Evolutionary conservation across 169 alveolate species (phyloP), one percentile per base, ranked within the genome.

Genomic region (Plasmodium coatneyi): DNA sequence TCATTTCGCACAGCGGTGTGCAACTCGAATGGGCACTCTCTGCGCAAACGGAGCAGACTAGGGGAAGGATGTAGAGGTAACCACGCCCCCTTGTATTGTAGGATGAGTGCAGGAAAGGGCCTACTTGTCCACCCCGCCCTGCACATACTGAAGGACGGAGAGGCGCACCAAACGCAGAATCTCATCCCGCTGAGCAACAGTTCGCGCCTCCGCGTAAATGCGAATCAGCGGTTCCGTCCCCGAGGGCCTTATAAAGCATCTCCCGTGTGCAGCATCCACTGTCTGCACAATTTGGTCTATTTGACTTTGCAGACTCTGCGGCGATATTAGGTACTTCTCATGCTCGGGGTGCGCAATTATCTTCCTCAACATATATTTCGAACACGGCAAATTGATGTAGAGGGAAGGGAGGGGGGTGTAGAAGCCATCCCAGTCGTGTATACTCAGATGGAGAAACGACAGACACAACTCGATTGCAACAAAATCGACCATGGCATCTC

Each of bases 171-270:
- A 80, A 25, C 49, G 71, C 87, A 92, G 92, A 82, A 97, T 92
- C 43, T 89, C 43, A 41, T 95, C 93, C 54, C 96, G 96, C 54
- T 92, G 80, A 41, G 92, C 97, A 30, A 66, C 70, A n/a, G 94
- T 96, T 66, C 93, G 90, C 12, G 98, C 98, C 91, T 98, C 97
- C 5, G 96, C 96, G 83, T 94, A 96, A 41, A 96, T 86, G 41
- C 97, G 95, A 71, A 93, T 56, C 25, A 96, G 54, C 36, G 80
- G 46, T 54, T 96, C 97, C 1, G 97, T 96, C 16, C 97, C 97
- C 4, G 97, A 96, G 4, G 97, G 96, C 52, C 97, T 80, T 0
- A 96, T 60, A 89, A 96, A 96, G 71, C 96, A 96, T 16, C 97
- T 83, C 4, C 95, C 95, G 43, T 91, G 74, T 0, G 79, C 14